A percentile compares a stretch with the other conserved stretches of the same genome.
These are phyloP conservation scores for Ogataea zsoltii DNA, from an alignment of 805 yeast species.

Conservation along the genomic window DNA sequence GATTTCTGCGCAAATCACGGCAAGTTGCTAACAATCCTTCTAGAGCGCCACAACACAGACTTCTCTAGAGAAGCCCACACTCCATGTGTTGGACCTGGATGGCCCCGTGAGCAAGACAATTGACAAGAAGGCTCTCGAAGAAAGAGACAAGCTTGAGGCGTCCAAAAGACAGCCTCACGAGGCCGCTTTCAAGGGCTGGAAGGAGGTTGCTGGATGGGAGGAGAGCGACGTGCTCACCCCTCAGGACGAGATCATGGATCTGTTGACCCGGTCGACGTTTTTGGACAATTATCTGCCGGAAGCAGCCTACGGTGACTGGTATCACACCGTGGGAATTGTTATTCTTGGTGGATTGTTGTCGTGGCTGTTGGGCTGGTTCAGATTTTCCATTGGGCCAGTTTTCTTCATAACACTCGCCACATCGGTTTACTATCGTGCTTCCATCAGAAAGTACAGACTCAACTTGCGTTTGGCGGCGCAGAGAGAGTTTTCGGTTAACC, in stretches of 20 bases:
- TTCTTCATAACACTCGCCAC: conserved; percentile 67
- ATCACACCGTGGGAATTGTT: conserved; percentile 78
- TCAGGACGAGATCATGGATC: conserved; percentile 73
- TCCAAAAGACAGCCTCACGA: conserved; percentile 49
- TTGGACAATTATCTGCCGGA: conserved; percentile 78
- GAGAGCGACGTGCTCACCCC: conserved; percentile 61
- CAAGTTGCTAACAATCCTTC: no score
- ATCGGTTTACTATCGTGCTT: conserved; percentile 75
- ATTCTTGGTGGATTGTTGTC: conserved; percentile 69
- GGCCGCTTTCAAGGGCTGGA: conserved; percentile 88
- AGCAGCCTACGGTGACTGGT: conserved; percentile 90
- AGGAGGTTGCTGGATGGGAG: conserved; percentile 87
- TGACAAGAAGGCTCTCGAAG: conserved; percentile 19
- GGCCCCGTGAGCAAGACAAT: conserved; percentile 33
- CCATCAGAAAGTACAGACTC: conserved; percentile 77
- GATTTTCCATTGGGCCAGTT: conserved; percentile 77
- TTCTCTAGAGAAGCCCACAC: conserved; percentile 3
- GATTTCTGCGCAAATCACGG: no score
- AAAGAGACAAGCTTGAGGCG: conserved; percentile 20
- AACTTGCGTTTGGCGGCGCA: conserved; percentile 76
- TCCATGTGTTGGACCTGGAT: conserved; percentile 22
- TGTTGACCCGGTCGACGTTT: conserved; percentile 67
- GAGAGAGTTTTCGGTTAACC: conserved; percentile 78
- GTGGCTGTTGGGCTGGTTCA: conserved; percentile 76
- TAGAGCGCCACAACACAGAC: background rate